Evolutionary conservation across 768 basidiomycete genomes (phyloP), one percentile per base, ranked within the genome.

Genomic region (Serendipita vermifera): DNA sequence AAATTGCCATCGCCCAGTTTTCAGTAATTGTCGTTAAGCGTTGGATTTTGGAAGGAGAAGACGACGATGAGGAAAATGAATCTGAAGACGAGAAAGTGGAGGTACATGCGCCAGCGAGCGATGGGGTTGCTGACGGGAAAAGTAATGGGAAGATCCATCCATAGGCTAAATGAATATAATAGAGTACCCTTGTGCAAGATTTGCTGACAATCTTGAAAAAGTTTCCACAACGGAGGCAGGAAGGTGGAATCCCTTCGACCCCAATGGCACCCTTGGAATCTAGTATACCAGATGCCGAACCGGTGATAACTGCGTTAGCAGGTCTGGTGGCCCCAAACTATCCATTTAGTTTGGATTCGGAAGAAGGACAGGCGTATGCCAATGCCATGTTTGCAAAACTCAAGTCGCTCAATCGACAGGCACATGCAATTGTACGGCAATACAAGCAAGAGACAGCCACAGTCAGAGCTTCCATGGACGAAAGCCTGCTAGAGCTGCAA

Each of bases 401-500:
- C 63, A 89, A 89, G 67, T 76, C 81, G 9, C 74, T 88, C 60
- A 84, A 90, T 65, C 79, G 89, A 60, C 72, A 77, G 26, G 81
- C 85, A 35, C 87, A 85, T 64, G 73, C 77, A 27, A 78, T 79
- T 6, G 82, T 85, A 0, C 83, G 85, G 55, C 62, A 76, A 6
- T 83, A 85, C 66, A 85, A 87, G 59, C 77, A 82, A 57, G 80
- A 80, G 29, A 81, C 86, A 17, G 69, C 74, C 5, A 85, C 84
- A 29, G 84, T 87, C 3, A 75, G 89, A 55, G 83, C 84, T 38
- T 83, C 89, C 57, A 91, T 93, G 87, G 90, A 92, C 70, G 83
- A 89, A 69, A 83, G 87, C 0, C 81, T 89, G 67, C 79, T 93
- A 35, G 81, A 81, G 20, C 77, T 88, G 29, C 88, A 93, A 69